Evolutionary conservation across 129 eudicot genomes (phyloP), one percentile per base, ranked within the genome.

Genomic region (Deinandra increscens): DNA sequence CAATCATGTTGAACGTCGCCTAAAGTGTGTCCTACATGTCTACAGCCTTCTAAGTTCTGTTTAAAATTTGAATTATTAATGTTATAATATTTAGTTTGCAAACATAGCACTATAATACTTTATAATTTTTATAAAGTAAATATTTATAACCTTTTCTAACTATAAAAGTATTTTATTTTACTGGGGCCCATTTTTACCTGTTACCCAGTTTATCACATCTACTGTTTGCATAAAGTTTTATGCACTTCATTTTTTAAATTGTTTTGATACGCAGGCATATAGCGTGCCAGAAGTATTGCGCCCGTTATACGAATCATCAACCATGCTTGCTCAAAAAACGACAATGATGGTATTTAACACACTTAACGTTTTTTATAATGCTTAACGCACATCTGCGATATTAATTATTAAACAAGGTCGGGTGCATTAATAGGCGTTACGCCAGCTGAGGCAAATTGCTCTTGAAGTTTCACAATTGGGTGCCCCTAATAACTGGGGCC

Each of bases 251-350:
- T 0, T 26, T 13, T 29, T 5, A 23, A 2, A 2, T 66, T 14
- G 3, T 53, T 54, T 69, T 34, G 18, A 26, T 43, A 44, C 34
- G 45, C 59, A 83, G 87, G 81, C 72, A 0, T 67, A 76, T 61
- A 83, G 80, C 26, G 85, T 84, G 29, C 88, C 88, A 2, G 85
- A 84, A 76, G 85, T 84, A 46, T 33, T 84, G 33, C 80, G 88
- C 15, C 85, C 88, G 0, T 70, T 84, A 10, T 84, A 80, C 22
- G 88, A 84, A 65, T 84, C 88, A 6, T 70, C 88, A 41, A 73
- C 73, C 20, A 59, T 84, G 80, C 84, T 84, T 39, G 83, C 88
- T 68, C 88, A 84, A 70, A 76, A 77, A 70, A 77, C 70, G 8
- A 84, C 85, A 2, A 77, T 80, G 75, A 74, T 69, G 72, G 88